Conservation (phyloP, 139 green algal species). For the Auxenochlorella pyrenoidosa region DNA sequence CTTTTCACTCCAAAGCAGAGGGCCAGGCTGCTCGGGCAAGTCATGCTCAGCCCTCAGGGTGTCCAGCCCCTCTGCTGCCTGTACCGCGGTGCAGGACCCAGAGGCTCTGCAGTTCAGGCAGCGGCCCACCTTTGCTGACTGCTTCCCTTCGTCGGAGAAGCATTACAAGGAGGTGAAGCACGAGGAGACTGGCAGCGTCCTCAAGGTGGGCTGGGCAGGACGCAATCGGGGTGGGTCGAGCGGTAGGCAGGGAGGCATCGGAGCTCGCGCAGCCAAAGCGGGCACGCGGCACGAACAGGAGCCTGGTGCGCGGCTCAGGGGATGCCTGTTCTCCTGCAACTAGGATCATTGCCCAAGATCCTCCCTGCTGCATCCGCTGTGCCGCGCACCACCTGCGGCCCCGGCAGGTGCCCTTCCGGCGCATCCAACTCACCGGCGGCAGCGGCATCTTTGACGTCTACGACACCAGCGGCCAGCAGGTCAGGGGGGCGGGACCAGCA, state of each 20-base stretch:
- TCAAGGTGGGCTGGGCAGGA: slow-evolving; percentile 45
- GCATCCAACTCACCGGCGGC: slow-evolving; percentile 84
- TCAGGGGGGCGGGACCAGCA: slow-evolving; percentile 22
- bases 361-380: too few relatives aligned
- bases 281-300: too few relatives aligned
- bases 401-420: slow-evolving; percentile 84
- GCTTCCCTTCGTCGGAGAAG: slow-evolving; percentile 85
- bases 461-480: slow-evolving; percentile 91
- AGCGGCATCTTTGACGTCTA: slow-evolving; percentile 87
- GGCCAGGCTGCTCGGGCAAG: too few relatives aligned
- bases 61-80: neutral
- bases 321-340: too few relatives aligned
- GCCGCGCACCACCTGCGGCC: neutral
- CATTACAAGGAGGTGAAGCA: slow-evolving; percentile 74
- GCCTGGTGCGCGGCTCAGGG: too few relatives aligned
- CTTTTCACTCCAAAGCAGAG: neutral
- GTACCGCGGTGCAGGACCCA: too few relatives aligned
- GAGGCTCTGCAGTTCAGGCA: slow-evolving; percentile 63
- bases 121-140: slow-evolving; percentile 82
- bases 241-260: too few relatives aligned
- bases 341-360: neutral
- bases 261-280: too few relatives aligned
- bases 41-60: too few relatives aligned
- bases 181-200: slow-evolving; percentile 38
- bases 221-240: too few relatives aligned